Conservation (phyloP, 129 eudicot species). For the Ambrosia artemisiifolia region DNA sequence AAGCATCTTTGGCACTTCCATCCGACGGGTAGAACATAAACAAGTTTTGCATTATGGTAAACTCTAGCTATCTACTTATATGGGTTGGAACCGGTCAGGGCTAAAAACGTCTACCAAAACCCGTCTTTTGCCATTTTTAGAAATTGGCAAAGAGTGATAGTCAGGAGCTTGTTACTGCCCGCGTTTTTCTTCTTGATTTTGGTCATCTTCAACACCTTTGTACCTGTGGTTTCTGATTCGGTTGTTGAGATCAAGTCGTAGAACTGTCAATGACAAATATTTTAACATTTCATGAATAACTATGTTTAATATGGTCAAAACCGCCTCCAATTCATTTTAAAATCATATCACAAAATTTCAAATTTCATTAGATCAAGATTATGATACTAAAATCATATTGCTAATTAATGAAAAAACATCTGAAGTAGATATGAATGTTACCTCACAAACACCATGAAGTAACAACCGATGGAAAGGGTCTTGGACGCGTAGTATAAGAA, state of each 20-base stretch:
- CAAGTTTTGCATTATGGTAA: constrained; percentile 23
- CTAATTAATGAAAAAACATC: neutral
- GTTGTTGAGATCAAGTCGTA: constrained; percentile 74
- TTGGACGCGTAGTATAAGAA: constrained; percentile 62
- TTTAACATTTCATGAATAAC: neutral
- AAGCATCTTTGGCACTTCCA: neutral
- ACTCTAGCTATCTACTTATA: constrained; percentile 29
- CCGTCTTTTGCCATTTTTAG: constrained; percentile 88
- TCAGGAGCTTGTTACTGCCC: constrained; percentile 50
- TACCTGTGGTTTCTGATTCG: constrained; percentile 46
- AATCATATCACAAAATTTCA: neutral
- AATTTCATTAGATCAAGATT: constrained; percentile 3
- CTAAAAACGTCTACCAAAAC: constrained; percentile 53
- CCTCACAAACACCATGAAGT: constrained; percentile 99
- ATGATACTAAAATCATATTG: neutral
- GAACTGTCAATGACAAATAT: constrained; percentile 50
- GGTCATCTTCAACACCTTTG: constrained; percentile 52
- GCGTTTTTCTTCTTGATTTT: constrained; percentile 71
- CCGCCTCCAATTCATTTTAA: too few species aligned
- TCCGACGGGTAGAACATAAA: neutral
- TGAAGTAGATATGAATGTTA: constrained; percentile 17
- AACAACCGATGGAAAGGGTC: constrained; percentile 88
- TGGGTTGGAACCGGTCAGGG: neutral
- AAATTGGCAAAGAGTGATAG: constrained; percentile 75
- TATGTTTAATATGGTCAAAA: too few species aligned